Base-by-base conservation (phyloP, 768 basidiomycete species). In the Megacollybia marginata region DNA sequence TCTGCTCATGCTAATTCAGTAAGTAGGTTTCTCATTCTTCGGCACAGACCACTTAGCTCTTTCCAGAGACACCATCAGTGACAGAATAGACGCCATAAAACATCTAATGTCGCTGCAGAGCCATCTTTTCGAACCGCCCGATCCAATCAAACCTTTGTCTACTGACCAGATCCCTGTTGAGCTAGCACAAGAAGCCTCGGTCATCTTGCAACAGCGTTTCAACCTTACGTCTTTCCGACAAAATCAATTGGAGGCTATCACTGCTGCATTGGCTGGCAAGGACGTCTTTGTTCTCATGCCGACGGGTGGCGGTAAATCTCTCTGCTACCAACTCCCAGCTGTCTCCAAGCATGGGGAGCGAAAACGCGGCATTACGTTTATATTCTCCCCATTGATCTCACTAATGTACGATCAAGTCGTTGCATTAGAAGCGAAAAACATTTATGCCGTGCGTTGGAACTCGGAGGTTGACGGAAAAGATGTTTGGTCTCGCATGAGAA, bases 261-360 rank as follows among this genome's bases (percentile, higher is more conserved):
- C 79, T 43, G 85, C 86, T 13, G 82, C 88, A 0, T 69, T 99
- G 64, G 71, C 74, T 2, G 92, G 87, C 6, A 78, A 73, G 49
- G 95, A 98, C 59, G 90, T 92, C n/a, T 92, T 98, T 55, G 90
- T 97, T 15, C 75, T 98, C 9, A 94, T 97, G 82, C 96, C 96
- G 1, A 99, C 96, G 1, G 93, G 92, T 34, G 92, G 92, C 4
- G 92, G 92, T 1, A 93, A 94, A 68, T 88, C 85, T 57, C 70
- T 93, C 34, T 92, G 87, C 56, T 92, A 84, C 64, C 84, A 97
- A 62, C 82, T 98, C 1, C 96, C 96, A 0, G 94, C 92, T 2
- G 74, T 96, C 33, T 88, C 92, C 23, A 13, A 16, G 44, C 15
- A 44, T 13, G 68, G 68, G 5, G 90, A 88, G 2, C 76, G 69